Conservation (phyloP, 2,329 filamentous ascomycete species). For the Diplodia corticola region DNA sequence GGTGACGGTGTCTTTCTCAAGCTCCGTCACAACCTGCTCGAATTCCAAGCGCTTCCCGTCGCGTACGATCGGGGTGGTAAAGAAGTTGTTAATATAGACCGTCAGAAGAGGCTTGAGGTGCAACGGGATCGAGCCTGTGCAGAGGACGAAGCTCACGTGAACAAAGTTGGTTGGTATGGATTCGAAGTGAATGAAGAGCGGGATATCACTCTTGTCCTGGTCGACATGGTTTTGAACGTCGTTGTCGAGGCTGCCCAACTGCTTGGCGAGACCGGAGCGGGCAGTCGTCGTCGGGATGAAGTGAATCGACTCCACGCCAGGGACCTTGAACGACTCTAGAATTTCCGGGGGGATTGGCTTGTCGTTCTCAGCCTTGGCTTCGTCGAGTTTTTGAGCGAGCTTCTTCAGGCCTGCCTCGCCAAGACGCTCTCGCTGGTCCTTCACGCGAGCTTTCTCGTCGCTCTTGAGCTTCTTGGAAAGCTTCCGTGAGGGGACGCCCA, state of each 20-base stretch:
- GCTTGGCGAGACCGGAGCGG: conserved; percentile 73
- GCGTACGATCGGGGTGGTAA: conserved; percentile 81
- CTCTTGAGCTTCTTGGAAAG: conserved; percentile 78
- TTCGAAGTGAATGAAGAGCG: conserved; percentile 95
- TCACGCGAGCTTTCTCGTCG: conserved; percentile 76
- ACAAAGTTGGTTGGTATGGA: conserved; percentile 93
- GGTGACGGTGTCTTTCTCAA: conserved; percentile 87
- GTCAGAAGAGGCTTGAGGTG: conserved; percentile 80
- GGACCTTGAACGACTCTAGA: conserved; percentile 80
- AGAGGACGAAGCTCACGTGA: conserved; percentile 76
- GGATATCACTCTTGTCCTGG: conserved; percentile 61
- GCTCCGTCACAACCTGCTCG: conserved; percentile 85
- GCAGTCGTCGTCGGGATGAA: conserved; percentile 89
- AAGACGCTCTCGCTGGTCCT: conserved; percentile 74
- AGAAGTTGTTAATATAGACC: conserved; percentile 89
- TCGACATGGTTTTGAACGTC: conserved; percentile 76
- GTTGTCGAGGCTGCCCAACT: conserved; percentile 67
- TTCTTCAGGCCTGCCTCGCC: conserved; percentile 79
- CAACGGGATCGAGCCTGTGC: conserved; percentile 74
- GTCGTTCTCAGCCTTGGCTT: conserved; percentile 86
- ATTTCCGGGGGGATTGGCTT: conserved; percentile 78
- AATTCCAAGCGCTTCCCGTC: conserved; percentile 79
- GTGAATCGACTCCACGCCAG: conserved; percentile 85
- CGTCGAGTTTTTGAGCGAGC: conserved; percentile 72
- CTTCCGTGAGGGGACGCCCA: conserved; percentile 81